A percentile compares a stretch with the other conserved stretches of the same genome.
Conservation (phyloP, 2,329 filamentous ascomycete genomes). For the Microascus cirrosus region DNA sequence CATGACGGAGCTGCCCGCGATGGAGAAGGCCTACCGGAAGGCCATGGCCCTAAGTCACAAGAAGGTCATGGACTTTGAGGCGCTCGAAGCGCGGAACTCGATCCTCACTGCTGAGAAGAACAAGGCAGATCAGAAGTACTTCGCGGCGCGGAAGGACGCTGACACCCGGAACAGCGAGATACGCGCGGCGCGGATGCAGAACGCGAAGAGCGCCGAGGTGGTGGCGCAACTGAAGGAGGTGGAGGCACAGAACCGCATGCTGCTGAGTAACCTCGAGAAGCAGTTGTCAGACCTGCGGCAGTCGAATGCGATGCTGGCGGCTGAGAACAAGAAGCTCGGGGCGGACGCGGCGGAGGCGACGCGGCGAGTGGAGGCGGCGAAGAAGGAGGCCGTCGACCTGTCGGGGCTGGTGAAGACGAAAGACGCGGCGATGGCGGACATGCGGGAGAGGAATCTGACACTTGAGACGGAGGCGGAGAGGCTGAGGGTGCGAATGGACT, state of each 20-base stretch:
- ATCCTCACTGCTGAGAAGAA: constrained; percentile 77
- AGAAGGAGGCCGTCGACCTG: constrained; percentile 66
- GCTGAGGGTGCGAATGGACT: constrained; percentile 64
- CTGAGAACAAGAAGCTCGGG: constrained; percentile 68
- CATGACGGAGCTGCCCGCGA: constrained; percentile 75
- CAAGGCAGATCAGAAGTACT: constrained; percentile 97
- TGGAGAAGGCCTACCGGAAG: constrained; percentile 86
- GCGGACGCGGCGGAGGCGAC: constrained; percentile 57
- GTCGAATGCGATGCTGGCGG: constrained; percentile 56
- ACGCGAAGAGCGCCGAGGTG: constrained; percentile 84
- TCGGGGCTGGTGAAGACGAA: constrained; percentile 64
- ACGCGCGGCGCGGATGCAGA: constrained; percentile 67
- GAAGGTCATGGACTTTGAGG: constrained; percentile 69
- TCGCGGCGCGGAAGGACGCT: constrained; percentile 87
- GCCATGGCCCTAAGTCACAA: constrained; percentile 74
- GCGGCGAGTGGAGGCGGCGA: constrained; percentile 60
- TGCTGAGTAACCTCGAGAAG: constrained; percentile 81
- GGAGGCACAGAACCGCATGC: constrained; percentile 62
- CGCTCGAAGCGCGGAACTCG: constrained; percentile 67
- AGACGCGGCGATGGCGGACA: constrained; percentile 45
- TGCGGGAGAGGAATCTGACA: constrained; percentile 46
- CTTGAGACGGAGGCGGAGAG: constrained; percentile 71
- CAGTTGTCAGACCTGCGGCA: constrained; percentile 77
- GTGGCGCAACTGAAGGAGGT: constrained; percentile 88
- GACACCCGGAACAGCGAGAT: constrained; percentile 77